A percentile compares a stretch with the other conserved stretches of the same genome.
Evolutionary conservation across 176 grass and related monocot genomes (phyloP).

Genomic region (Canna indica): DNA sequence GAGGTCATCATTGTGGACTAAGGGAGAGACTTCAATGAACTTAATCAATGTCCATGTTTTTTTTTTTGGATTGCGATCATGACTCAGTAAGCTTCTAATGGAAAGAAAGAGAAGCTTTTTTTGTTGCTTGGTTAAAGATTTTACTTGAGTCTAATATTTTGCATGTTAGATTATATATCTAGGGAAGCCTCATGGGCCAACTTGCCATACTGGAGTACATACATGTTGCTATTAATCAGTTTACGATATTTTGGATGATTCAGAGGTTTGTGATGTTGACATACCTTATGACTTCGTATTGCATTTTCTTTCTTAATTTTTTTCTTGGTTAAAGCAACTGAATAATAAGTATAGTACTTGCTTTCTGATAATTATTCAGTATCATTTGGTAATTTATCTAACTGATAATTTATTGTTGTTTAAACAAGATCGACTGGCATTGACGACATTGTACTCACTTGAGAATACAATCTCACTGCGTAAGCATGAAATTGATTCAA

Average conservation of each 20-base stretch:
- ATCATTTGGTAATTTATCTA: conserved; percentile 7
- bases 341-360: no score
- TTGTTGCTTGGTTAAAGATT: not conserved
- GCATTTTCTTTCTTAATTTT: no score
- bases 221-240: conserved; percentile 88
- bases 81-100: conserved; percentile 76
- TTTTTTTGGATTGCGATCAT: conserved; percentile 74
- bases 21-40: conserved; percentile 93
- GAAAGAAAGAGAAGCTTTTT: not conserved
- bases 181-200: conserved; percentile 86
- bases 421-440: conserved; percentile 35
- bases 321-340: no score
- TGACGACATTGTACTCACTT: conserved; percentile 59
- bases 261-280: conserved; percentile 36
- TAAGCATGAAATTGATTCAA: conserved; percentile 44
- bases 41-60: conserved; percentile 86
- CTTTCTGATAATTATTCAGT: no score
- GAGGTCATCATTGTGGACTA: conserved; percentile 68
- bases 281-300: conserved; percentile 12
- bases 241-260: conserved; percentile 48
- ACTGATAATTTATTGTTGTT: conserved; percentile 5
- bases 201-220: conserved; percentile 82
- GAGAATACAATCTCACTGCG: conserved; percentile 70
- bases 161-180: no score
- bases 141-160: not conserved